A percentile compares a stretch with the other conserved stretches of the same genome.
phyloP scores from a whole-genome alignment of 2,329 filamentous ascomycete species.

The Knoxdaviesia capensis region DNA sequence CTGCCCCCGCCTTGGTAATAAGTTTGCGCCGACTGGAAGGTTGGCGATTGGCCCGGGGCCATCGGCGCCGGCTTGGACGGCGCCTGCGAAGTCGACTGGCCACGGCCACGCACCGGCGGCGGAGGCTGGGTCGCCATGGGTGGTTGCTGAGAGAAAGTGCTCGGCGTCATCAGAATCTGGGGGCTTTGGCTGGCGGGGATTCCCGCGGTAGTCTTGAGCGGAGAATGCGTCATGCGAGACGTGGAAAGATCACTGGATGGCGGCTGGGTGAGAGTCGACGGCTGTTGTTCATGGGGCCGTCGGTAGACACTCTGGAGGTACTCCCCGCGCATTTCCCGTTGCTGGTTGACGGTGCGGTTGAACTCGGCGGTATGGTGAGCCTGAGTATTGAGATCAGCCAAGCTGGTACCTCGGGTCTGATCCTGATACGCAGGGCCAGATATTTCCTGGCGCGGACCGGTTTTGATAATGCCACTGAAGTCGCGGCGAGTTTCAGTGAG shows the following conservation, averaged over 20 bases:
- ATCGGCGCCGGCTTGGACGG: too few relatives aligned
- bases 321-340: conserved; percentile 58
- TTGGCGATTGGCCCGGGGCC: too few relatives aligned
- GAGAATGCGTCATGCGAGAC: conserved; percentile 34
- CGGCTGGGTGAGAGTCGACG: conserved; percentile 24
- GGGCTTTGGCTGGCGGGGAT: conserved; percentile 41
- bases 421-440: conserved; percentile 78
- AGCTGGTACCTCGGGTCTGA: conserved; percentile 53
- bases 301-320: conserved; percentile 71
- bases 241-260: conserved; percentile 24
- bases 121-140: too few relatives aligned
- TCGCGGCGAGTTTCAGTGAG: conserved; percentile 56
- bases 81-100: too few relatives aligned
- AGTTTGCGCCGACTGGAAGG: too few relatives aligned
- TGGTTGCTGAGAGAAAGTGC: too few relatives aligned
- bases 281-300: conserved; percentile 59
- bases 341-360: conserved; percentile 66
- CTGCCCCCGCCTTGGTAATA: too few relatives aligned
- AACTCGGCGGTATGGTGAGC: conserved; percentile 78
- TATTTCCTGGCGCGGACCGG: conserved; percentile 75
- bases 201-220: conserved; percentile 33
- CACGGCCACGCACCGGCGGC: too few relatives aligned
- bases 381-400: conserved; percentile 66
- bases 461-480: conserved; percentile 57
- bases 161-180: conserved; percentile 47